Conservation (phyloP, 2,329 filamentous ascomycete species). For the Penicillium sp. region DNA sequence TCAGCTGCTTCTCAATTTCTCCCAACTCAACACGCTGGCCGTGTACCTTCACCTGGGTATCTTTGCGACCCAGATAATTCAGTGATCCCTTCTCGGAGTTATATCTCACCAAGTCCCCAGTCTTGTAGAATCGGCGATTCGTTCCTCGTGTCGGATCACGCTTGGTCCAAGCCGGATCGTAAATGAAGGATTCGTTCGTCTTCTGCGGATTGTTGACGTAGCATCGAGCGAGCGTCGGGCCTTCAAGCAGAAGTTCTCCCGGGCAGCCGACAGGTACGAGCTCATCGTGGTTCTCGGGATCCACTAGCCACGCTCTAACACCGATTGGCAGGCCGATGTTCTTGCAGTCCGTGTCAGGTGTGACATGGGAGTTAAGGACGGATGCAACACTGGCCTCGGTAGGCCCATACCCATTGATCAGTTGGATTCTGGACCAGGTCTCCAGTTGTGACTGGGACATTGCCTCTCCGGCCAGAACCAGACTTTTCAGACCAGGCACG, state of each 20-base stretch:
- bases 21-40: conserved; percentile 64
- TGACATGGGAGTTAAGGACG: conserved; percentile 34
- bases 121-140: conserved; percentile 40
- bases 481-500: conserved; percentile 42
- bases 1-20: conserved; percentile 47
- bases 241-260: conserved; percentile 40
- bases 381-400: conserved; percentile 41
- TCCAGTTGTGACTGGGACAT: conserved; percentile 47
- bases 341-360: conserved; percentile 30
- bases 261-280: conserved; percentile 43
- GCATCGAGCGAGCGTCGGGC: conserved; percentile 60
- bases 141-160: conserved; percentile 28
- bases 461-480: conserved; percentile 48
- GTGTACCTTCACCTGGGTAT: conserved; percentile 66
- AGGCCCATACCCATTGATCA: conserved; percentile 47
- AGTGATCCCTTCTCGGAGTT: conserved; percentile 37
- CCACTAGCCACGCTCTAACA: conserved; percentile 40
- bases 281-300: conserved; percentile 38
- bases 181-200: conserved; percentile 58
- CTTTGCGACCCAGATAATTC: conserved; percentile 58
- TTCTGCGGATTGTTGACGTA: conserved; percentile 60
- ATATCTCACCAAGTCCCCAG: conserved; percentile 41
- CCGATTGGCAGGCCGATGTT: conserved; percentile 38
- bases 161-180: conserved; percentile 54
- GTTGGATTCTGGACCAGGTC: conserved; percentile 36